These are phyloP conservation scores for Pichia sp. DNA, from an alignment of 1,139 yeast genomes.

Conservation along the genomic window DNA sequence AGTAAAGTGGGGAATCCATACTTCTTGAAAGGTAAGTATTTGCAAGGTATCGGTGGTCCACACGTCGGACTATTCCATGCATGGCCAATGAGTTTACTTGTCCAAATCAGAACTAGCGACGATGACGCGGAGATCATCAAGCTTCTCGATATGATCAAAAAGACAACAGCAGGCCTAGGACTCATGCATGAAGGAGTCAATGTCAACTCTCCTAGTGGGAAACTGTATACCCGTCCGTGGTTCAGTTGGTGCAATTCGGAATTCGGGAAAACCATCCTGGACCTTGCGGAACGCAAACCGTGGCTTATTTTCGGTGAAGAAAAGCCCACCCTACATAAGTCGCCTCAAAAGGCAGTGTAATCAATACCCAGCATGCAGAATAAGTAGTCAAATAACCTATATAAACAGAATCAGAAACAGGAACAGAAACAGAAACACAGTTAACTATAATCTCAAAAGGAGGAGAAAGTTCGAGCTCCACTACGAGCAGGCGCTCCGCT, in stretches of 20 bases:
- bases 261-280: slow-evolving; percentile 77
- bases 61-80: slow-evolving; percentile 78
- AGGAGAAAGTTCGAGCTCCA: not conserved
- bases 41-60: slow-evolving; percentile 86
- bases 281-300: slow-evolving; percentile 71
- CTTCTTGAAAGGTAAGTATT: slow-evolving; percentile 54
- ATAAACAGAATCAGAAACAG: not conserved
- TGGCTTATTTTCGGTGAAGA: slow-evolving; percentile 56
- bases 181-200: slow-evolving; percentile 80
- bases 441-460: no score
- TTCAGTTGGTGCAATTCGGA: slow-evolving; percentile 95
- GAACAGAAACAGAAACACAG: not conserved
- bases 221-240: slow-evolving; percentile 74
- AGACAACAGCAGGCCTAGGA: slow-evolving; percentile 68
- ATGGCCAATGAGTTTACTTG: slow-evolving; percentile 85
- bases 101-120: slow-evolving; percentile 69
- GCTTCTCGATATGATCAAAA: slow-evolving; percentile 49
- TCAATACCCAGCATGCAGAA: not conserved
- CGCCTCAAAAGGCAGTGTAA: not conserved
- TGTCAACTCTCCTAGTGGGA: slow-evolving; percentile 45
- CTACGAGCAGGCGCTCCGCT: not conserved
- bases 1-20: slow-evolving; percentile 74
- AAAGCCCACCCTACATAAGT: slow-evolving; percentile 15
- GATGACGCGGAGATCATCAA: slow-evolving; percentile 62
- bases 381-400: not conserved